Evolutionary conservation across 2,329 filamentous ascomycete species (phyloP).

Genomic region (Penicillium frequentans): DNA sequence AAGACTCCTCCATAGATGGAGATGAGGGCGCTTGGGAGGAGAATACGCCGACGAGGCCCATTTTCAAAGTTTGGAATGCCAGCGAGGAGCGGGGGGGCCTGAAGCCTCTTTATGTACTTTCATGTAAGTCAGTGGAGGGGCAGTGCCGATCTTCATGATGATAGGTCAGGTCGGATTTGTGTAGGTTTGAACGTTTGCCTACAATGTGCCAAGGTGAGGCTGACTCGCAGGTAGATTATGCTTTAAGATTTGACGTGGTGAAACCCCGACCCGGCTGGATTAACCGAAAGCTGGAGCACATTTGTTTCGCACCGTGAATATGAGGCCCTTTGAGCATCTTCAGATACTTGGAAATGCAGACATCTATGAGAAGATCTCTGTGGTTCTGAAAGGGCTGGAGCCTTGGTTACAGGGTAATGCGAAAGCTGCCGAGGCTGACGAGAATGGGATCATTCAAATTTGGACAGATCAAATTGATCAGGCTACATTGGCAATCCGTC

Average conservation of each 20-base stretch:
- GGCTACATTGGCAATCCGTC: background rate
- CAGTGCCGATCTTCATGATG: background rate
- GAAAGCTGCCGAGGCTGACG: background rate
- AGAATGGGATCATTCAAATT: constrained; percentile 1
- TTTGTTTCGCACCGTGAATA: background rate
- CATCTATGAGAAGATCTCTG: background rate
- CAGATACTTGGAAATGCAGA: background rate
- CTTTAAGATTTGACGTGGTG: background rate
- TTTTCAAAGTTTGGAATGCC: background rate
- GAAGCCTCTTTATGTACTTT: background rate
- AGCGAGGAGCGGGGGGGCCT: background rate
- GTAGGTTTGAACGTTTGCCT: background rate
- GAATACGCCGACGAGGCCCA: background rate
- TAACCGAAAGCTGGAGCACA: background rate
- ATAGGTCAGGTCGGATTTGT: background rate
- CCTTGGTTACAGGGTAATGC: constrained; percentile 1
- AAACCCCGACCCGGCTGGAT: background rate
- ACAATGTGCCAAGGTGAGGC: background rate
- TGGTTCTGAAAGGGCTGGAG: background rate
- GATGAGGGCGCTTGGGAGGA: background rate
- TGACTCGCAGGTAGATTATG: background rate
- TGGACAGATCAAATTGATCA: constrained; percentile 1
- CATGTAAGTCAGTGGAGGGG: background rate
- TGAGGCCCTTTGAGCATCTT: background rate
- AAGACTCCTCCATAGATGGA: background rate